Conservation (phyloP, 805 yeast species). For the Zygosaccharomyces lentus region DNA sequence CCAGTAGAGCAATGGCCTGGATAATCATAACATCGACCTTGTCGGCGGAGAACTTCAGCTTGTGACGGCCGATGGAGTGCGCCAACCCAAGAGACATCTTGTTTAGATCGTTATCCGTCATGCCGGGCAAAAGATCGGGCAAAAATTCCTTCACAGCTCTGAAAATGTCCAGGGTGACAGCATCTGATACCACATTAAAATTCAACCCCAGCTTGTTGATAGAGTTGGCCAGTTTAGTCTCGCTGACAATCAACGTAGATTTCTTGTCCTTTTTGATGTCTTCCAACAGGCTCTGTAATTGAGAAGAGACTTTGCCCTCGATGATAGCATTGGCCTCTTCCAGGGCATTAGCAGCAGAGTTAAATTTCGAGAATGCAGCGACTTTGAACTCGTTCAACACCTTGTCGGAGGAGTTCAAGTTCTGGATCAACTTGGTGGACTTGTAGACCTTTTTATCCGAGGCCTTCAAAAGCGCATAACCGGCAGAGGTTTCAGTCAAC, state of each 20-base stretch:
- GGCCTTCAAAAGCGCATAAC: constrained; percentile 95
- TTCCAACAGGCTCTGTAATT: constrained; percentile 69
- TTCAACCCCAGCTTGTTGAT: constrained; percentile 90
- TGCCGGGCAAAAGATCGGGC: constrained; percentile 92
- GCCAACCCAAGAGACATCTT: constrained; percentile 98
- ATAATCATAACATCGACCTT: constrained; percentile 99
- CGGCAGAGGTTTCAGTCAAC: constrained; percentile 97
- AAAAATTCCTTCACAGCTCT: constrained; percentile 93
- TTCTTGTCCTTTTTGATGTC: constrained; percentile 77
- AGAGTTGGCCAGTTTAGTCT: constrained; percentile 92
- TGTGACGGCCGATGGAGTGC: constrained; percentile 97
- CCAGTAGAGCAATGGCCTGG: constrained; percentile 95
- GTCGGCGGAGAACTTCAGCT: constrained; percentile 94
- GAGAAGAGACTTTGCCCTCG: constrained; percentile 90
- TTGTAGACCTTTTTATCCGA: constrained; percentile 96
- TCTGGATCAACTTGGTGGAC: constrained; percentile 66
- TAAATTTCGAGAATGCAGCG: constrained; percentile 92
- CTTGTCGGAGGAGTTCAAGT: constrained; percentile 75
- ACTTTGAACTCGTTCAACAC: constrained; percentile 88
- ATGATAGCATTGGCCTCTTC: constrained; percentile 90
- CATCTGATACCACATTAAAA: constrained; percentile 87
- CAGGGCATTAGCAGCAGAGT: constrained; percentile 90
- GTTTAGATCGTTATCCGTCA: constrained; percentile 74
- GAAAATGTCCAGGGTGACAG: constrained; percentile 89
- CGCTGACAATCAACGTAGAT: constrained; percentile 84